Base-by-base conservation (phyloP, 495 filamentous ascomycete species). In the Neurospora sublineolata region DNA sequence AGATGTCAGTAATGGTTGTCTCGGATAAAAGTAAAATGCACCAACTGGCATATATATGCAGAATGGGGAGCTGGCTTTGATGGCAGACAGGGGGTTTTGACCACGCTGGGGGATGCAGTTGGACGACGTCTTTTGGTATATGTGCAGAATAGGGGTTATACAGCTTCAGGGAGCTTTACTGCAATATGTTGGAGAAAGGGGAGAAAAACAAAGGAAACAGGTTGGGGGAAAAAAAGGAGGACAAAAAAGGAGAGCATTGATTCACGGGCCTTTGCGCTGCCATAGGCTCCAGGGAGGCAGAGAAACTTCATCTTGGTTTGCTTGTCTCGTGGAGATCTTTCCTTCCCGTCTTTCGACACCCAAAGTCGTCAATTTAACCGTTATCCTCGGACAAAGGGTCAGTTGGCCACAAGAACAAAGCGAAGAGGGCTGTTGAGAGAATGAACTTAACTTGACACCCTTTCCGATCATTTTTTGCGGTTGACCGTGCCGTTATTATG, bases 251-350 rank as follows among this genome's bases (percentile, higher is more conserved):
- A 37, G 60, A 23, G 60, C 46, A 27, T 18, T 16, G 39, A 3
- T 37, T 11, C 11, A 72, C 78, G 37, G 58, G 76, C 82, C 75
- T 83, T 80, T 67, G 83, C 80, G 71, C 79, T 83, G 72, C 83
- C 83, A 69, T 81, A 83, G 1, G 81, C 80, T 44, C 81, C 80
- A 39, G 79, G 80, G 40, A 76, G 75, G 70, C 75, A 76, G 18
- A 76, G 75, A 58, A 75, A 76, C 72, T 76, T 76, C 75, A 76
- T 76, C n/a, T 23, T 74, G 67, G 18, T 23, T 72, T 27, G 3
- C 42, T 52, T 30, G 39, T 72, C 16, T 69, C 12, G 36, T 52
- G 14, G 36, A 37, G 7, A 2, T 44, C n/a, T 39, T 72, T 8
- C 23, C 72, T 68, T 52, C 73, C 67, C 71, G 20, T 69, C 37